A percentile compares a stretch with the other conserved stretches of the same genome.
Evolutionary conservation across 495 filamentous ascomycete species (phyloP).

Genomic region (Usnea hakonensis): DNA sequence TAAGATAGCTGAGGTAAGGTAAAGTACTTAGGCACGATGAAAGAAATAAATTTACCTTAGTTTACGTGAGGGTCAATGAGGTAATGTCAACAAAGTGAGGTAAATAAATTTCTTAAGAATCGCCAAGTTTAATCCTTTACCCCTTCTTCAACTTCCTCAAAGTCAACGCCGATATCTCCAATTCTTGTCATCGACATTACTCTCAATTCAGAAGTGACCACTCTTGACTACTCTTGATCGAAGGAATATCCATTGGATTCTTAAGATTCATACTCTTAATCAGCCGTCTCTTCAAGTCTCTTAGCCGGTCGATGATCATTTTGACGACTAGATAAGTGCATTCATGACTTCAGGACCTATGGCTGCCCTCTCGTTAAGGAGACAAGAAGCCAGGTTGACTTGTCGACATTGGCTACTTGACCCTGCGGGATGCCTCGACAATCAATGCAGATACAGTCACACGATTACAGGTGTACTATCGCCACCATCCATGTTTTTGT

Average conservation of each 20-base stretch:
- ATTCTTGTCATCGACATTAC: neutral
- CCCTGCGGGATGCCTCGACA: conserved; percentile 10
- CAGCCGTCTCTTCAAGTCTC: neutral
- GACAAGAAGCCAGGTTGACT: conserved; percentile 3
- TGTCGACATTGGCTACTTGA: conserved; percentile 19
- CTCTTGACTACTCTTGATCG: too few species aligned
- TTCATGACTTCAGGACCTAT: neutral
- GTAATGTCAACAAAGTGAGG: too few species aligned
- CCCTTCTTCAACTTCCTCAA: neutral
- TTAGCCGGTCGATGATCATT: neutral
- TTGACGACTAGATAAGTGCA: neutral
- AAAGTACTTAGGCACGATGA: neutral
- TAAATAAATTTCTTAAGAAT: neutral
- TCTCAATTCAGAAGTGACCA: too few species aligned
- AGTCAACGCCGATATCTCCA: neutral
- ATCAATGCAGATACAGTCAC: conserved; percentile 15
- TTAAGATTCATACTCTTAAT: neutral
- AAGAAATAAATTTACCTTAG: neutral
- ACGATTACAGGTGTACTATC: conserved; percentile 9
- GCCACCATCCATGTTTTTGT: conserved; percentile 15
- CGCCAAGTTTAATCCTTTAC: neutral
- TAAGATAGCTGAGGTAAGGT: neutral
- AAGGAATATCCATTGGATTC: neutral
- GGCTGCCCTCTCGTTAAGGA: neutral
- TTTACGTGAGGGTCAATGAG: neutral